Conservation (phyloP, 2,329 filamentous ascomycete species). For the Pleurostoma richardsiae region DNA sequence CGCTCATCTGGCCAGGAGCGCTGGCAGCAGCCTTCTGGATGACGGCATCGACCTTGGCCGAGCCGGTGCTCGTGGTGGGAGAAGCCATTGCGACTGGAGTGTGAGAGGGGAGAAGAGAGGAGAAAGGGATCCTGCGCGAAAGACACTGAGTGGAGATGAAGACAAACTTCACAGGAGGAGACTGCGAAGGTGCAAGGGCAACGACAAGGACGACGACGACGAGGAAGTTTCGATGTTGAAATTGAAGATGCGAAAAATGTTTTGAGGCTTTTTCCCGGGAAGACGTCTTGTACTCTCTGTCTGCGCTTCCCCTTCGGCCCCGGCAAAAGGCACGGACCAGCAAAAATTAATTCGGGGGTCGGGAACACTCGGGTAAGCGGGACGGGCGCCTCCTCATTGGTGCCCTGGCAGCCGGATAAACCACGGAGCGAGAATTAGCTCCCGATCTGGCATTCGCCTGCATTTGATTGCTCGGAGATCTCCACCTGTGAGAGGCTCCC, state of each 20-base stretch:
- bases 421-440: too few species aligned
- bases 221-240: too few species aligned
- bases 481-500: too few species aligned
- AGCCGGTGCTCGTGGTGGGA: slow-evolving; percentile 27
- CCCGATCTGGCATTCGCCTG: too few species aligned
- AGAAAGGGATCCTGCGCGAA: slow-evolving; percentile 12
- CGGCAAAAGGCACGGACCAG: background rate
- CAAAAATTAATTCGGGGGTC: background rate
- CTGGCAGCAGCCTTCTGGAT: slow-evolving; percentile 34
- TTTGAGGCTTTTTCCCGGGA: background rate
- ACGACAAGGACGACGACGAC: background rate
- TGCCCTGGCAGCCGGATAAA: too few species aligned
- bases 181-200: background rate
- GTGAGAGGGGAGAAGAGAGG: slow-evolving; percentile 10
- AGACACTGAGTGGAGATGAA: slow-evolving; percentile 27
- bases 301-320: background rate
- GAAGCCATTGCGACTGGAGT: slow-evolving; percentile 35
- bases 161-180: slow-evolving; percentile 4
- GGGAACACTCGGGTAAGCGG: background rate
- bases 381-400: too few species aligned
- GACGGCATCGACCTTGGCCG: slow-evolving; percentile 39
- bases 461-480: too few species aligned
- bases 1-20: slow-evolving; percentile 37
- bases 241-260: background rate
- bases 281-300: background rate